phyloP scores from a whole-genome alignment of 495 filamentous ascomycete species.

The Neurospora sp. region DNA sequence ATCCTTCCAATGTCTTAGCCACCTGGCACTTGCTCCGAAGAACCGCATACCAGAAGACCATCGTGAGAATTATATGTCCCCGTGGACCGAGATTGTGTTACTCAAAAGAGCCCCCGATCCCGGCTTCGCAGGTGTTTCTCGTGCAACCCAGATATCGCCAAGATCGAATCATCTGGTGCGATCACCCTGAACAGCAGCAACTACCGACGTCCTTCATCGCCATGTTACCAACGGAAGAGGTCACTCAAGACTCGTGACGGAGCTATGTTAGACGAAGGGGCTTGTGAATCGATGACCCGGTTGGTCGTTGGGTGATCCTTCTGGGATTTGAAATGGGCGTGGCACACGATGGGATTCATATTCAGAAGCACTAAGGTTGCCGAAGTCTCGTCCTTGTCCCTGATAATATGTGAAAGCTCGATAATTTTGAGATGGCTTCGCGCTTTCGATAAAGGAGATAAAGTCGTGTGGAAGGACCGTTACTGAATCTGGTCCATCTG shows the following conservation, averaged over 20 bases:
- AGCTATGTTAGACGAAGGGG: neutral
- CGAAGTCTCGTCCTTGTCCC: neutral
- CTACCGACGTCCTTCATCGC: neutral
- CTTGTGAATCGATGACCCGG: neutral
- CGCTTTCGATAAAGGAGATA: neutral
- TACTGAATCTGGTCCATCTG: neutral
- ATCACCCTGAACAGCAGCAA: neutral
- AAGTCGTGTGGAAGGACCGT: neutral
- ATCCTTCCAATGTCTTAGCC: neutral
- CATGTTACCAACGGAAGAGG: neutral
- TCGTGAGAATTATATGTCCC: neutral
- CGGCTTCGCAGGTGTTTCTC: neutral
- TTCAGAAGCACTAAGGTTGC: neutral
- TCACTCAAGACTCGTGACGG: neutral
- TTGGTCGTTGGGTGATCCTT: neutral
- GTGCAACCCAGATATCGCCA: neutral
- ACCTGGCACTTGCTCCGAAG: neutral
- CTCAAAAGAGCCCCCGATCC: neutral
- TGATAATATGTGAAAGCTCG: neutral
- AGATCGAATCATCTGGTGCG: neutral
- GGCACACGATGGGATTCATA: too few relatives aligned
- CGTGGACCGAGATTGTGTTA: neutral
- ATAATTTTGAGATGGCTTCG: neutral
- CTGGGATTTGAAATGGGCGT: neutral
- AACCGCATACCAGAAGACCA: neutral